Evolutionary conservation across 148 eudicot species (phyloP).

Genomic region (Pouteria glomerata): DNA sequence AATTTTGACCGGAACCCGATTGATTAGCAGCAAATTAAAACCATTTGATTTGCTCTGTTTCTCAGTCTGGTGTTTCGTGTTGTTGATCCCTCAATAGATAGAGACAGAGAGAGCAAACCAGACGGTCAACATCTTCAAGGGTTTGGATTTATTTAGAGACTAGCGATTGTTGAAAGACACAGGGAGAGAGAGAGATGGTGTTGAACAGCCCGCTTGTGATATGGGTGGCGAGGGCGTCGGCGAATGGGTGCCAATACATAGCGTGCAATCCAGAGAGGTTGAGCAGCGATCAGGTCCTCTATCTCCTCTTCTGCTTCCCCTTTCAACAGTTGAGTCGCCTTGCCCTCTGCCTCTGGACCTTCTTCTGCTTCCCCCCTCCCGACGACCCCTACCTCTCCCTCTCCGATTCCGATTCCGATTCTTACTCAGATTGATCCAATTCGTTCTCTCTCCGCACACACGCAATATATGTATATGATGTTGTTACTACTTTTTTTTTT

Average conservation of each 20-base stretch:
- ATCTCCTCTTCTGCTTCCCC: slow-evolving; percentile 79
- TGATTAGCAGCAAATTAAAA: no score
- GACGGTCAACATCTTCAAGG: no score
- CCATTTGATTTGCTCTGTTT: no score
- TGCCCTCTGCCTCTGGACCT: slow-evolving; percentile 52
- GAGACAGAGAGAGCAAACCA: not conserved
- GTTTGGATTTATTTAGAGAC: no score
- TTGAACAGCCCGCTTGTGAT: slow-evolving; percentile 59
- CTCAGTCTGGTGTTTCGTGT: no score
- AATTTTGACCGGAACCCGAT: no score
- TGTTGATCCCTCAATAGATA: no score
- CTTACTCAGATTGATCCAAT: slow-evolving; percentile 28
- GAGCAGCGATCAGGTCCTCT: slow-evolving; percentile 55
- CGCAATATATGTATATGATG: slow-evolving; percentile 2
- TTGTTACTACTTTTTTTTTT: slow-evolving; percentile 20
- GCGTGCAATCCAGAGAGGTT: slow-evolving; percentile 77
- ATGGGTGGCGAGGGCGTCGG: slow-evolving; percentile 63
- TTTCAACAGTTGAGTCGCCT: slow-evolving; percentile 66
- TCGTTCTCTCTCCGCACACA: not conserved
- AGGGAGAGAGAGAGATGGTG: slow-evolving; percentile 46
- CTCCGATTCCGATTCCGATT: slow-evolving; percentile 19
- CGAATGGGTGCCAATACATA: slow-evolving; percentile 67
- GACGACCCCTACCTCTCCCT: slow-evolving; percentile 19
- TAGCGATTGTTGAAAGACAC: no score
- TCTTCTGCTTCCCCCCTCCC: slow-evolving; percentile 55